A percentile compares a stretch with the other conserved stretches of the same genome.
Evolutionary conservation across 352 stramenopile species (phyloP).

Genomic region (Globisporangium middletonii): DNA sequence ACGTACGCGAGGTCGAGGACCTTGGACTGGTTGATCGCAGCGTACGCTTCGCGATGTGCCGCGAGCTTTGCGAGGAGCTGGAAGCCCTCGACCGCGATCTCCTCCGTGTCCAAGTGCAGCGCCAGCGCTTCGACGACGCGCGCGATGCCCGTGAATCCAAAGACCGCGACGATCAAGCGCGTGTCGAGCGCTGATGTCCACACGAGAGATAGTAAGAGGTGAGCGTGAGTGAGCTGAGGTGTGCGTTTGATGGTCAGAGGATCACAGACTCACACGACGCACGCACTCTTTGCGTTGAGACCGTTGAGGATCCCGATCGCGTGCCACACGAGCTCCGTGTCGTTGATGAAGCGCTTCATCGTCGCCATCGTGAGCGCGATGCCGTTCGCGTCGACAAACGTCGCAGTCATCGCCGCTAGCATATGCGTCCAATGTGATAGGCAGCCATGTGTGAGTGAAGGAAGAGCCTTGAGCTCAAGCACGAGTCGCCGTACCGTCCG

Average conservation of each 20-base stretch:
- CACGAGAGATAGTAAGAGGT: background rate
- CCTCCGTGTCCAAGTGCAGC: slow-evolving; percentile 61
- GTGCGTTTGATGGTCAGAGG: background rate
- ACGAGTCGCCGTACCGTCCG: slow-evolving; percentile 29
- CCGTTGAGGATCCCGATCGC: slow-evolving; percentile 63
- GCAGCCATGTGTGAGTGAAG: background rate
- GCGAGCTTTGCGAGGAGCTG: slow-evolving; percentile 56
- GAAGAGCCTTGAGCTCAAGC: background rate
- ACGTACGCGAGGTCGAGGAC: slow-evolving; percentile 70
- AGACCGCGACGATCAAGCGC: slow-evolving; percentile 38
- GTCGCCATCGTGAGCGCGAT: slow-evolving; percentile 42
- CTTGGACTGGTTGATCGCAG: slow-evolving; percentile 51
- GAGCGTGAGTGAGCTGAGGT: background rate
- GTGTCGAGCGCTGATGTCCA: slow-evolving; percentile 31
- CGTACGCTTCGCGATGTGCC: slow-evolving; percentile 32
- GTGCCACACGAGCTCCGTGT: slow-evolving; percentile 74
- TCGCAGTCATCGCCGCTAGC: slow-evolving; percentile 40
- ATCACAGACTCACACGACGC: background rate
- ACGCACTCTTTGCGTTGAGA: slow-evolving; percentile 46
- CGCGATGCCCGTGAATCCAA: slow-evolving; percentile 46
- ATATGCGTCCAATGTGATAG: too few species aligned
- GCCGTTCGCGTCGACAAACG: slow-evolving; percentile 60
- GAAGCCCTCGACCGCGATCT: slow-evolving; percentile 71
- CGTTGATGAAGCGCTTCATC: slow-evolving; percentile 44
- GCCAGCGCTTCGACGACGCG: slow-evolving; percentile 61